Conservation (phyloP, 768 basidiomycete species). For the Boletus rufocinnamomeus region DNA sequence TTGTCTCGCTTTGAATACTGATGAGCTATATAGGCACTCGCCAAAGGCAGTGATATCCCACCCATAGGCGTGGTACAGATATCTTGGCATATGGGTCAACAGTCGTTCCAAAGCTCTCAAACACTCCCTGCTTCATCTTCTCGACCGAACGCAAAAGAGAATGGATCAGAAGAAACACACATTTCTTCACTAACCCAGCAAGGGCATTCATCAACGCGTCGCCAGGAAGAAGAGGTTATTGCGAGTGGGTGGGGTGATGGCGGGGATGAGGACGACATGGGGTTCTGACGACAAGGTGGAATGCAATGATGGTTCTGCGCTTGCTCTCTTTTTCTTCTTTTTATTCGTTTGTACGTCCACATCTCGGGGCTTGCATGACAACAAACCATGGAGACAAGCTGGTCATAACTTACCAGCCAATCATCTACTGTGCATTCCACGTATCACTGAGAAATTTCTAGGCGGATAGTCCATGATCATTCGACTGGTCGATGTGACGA, state of each 20-base stretch:
- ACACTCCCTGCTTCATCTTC: slow-evolving; percentile 22
- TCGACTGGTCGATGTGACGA: not conserved
- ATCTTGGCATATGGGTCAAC: slow-evolving; percentile 58
- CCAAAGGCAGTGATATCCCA: slow-evolving; percentile 70
- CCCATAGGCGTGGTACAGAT: slow-evolving; percentile 65
- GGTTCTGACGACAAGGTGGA: slow-evolving; percentile 43
- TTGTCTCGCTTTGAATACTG: slow-evolving; percentile 4
- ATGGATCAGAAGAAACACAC: slow-evolving; percentile 28
- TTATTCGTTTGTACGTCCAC: slow-evolving; percentile 19
- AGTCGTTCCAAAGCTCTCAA: slow-evolving; percentile 22
- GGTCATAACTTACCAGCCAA: slow-evolving; percentile 14
- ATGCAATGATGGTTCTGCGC: slow-evolving; percentile 2
- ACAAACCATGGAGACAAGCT: slow-evolving; percentile 11
- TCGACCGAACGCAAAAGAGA: slow-evolving; percentile 25
- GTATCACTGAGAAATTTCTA: not conserved
- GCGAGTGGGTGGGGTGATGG: slow-evolving; percentile 71
- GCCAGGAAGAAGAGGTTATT: slow-evolving; percentile 60
- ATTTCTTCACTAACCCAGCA: slow-evolving; percentile 17
- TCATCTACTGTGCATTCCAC: not conserved
- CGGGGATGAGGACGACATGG: slow-evolving; percentile 73
- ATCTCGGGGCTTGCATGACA: slow-evolving; percentile 16
- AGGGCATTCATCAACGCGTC: slow-evolving; percentile 34
- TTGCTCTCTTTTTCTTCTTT: slow-evolving; percentile 1
- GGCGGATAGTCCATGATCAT: not conserved
- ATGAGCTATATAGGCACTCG: slow-evolving; percentile 54